Percentiles rank a stretch among this genome's conserved stretches.
Conservation (phyloP, 1,284 basidiomycete genomes). For the Lignosus rhinocerotis region DNA sequence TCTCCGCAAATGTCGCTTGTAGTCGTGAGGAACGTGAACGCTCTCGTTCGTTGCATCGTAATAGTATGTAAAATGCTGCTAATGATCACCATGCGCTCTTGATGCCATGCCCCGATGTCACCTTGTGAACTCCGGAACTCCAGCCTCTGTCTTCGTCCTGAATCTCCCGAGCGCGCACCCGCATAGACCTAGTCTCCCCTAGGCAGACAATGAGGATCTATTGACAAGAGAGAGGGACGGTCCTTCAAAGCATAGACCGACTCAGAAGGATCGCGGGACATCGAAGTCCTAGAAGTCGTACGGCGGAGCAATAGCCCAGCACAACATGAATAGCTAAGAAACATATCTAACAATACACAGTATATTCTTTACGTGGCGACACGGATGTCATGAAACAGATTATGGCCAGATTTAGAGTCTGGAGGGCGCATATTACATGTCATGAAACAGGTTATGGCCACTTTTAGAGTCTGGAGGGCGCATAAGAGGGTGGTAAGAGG, state of each 20-base stretch:
- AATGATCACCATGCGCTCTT: conserved; percentile 1
- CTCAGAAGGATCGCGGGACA: neutral
- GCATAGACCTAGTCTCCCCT: too few relatives aligned
- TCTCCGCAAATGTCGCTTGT: conserved; percentile 1
- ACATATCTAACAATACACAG: too few relatives aligned
- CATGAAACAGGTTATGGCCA: too few relatives aligned
- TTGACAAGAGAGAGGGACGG: too few relatives aligned
- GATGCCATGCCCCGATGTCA: conserved; percentile 7
- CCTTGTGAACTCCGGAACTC: neutral
- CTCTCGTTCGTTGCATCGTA: neutral
- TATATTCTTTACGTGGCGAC: too few relatives aligned
- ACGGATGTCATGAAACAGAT: too few relatives aligned
- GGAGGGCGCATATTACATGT: too few relatives aligned
- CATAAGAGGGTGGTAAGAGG: too few relatives aligned
- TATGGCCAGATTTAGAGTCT: too few relatives aligned
- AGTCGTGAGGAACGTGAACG: neutral
- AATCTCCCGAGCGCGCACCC: neutral
- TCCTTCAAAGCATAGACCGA: too few relatives aligned
- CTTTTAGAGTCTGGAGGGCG: too few relatives aligned
- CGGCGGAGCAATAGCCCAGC: neutral
- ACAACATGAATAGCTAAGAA: neutral
- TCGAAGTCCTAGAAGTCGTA: neutral
- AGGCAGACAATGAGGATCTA: too few relatives aligned
- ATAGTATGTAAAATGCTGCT: conserved; percentile 8
- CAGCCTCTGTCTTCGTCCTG: neutral